These are phyloP conservation scores for Chlamydomonas sp. DNA, from an alignment of 139 green algal species.

Conservation along the genomic window DNA sequence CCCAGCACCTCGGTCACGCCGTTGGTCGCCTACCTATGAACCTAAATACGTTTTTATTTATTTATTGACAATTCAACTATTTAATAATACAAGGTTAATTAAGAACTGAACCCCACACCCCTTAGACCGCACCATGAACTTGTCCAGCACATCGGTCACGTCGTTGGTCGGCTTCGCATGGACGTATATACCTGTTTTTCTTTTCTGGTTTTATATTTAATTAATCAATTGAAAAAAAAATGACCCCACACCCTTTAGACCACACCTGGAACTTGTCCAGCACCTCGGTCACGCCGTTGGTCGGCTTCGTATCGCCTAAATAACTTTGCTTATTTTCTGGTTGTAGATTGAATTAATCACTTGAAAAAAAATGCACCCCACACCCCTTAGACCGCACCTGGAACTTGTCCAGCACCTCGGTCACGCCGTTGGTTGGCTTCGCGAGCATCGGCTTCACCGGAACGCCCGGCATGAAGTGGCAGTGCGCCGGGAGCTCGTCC, in stretches of 20 bases:
- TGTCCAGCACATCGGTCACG: slow-evolving; percentile 84
- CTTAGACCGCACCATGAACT: too few relatives aligned
- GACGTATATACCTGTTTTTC: too few relatives aligned
- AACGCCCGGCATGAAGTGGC: slow-evolving; percentile 77
- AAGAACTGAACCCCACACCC: too few relatives aligned
- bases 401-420: slow-evolving; percentile 14
- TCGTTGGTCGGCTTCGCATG: slow-evolving; percentile 68
- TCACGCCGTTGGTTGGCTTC: slow-evolving; percentile 75
- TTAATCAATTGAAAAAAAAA: too few relatives aligned
- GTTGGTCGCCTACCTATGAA: slow-evolving; percentile 81
- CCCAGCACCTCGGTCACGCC: slow-evolving; percentile 32
- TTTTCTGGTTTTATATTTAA: too few relatives aligned
- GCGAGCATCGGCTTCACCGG: slow-evolving; percentile 91
- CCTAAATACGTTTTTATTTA: too few relatives aligned
- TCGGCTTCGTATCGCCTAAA: slow-evolving; percentile 59
- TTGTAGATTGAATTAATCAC: too few relatives aligned
- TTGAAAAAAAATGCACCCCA: neutral
- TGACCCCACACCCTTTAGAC: too few relatives aligned
- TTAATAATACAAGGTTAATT: too few relatives aligned
- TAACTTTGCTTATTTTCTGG: too few relatives aligned
- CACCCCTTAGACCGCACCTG: neutral
- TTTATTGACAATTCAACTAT: too few relatives aligned
- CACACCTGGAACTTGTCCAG: slow-evolving; percentile 95
- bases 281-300: slow-evolving; percentile 77
- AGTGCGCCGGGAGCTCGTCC: slow-evolving; percentile 53